Evolutionary conservation across 176 grass and related monocot species (phyloP).

Genomic region (Eleusine coracana): DNA sequence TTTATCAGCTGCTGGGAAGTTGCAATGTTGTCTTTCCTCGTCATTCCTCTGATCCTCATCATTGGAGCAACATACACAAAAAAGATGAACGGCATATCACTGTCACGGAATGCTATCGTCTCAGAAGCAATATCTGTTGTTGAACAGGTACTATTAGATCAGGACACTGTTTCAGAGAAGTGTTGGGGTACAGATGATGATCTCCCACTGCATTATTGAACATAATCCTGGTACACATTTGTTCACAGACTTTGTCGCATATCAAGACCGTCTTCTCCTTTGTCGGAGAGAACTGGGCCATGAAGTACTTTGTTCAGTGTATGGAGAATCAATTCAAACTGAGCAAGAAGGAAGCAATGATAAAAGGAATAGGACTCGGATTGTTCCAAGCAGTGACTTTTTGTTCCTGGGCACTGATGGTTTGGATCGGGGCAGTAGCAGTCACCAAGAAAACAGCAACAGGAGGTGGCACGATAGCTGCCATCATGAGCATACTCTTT

Average conservation of each 20-base stretch:
- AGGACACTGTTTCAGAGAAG: not conserved
- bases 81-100: conserved; percentile 43
- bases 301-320: conserved; percentile 50
- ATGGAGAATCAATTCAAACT: conserved; percentile 55
- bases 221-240: conserved; percentile 7
- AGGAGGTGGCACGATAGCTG: conserved; percentile 57
- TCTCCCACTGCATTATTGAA: not conserved
- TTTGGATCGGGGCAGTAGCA: conserved; percentile 59
- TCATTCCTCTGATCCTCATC: conserved; percentile 60
- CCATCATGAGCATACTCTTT: conserved; percentile 66
- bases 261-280: conserved; percentile 73
- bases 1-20: conserved; percentile 70
- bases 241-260: conserved; percentile 55
- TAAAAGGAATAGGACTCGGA: conserved; percentile 66
- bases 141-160: conserved; percentile 52
- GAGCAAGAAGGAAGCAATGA: conserved; percentile 58
- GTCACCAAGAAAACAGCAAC: conserved; percentile 44
- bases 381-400: conserved; percentile 60
- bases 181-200: not conserved
- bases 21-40: conserved; percentile 50
- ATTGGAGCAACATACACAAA: conserved; percentile 55
- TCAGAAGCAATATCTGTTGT: conserved; percentile 60
- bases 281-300: conserved; percentile 53
- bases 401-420: conserved; percentile 61
- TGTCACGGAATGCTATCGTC: conserved; percentile 39